These are phyloP conservation scores for Populus hybrid DNA, from an alignment of 441 rosid genomes.

Conservation along the genomic window DNA sequence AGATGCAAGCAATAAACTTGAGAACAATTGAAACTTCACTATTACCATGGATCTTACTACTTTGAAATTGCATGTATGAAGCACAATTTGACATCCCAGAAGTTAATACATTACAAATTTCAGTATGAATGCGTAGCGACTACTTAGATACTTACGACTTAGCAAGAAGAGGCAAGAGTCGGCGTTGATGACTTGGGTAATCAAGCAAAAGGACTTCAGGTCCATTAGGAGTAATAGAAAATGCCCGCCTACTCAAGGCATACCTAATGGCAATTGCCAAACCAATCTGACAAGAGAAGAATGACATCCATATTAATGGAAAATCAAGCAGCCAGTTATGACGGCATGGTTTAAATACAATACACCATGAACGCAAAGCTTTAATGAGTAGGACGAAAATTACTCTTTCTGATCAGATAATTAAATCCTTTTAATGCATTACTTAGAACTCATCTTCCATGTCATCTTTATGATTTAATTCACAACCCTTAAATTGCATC, in stretches of 20 bases:
- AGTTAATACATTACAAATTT: neutral
- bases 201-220: constrained; percentile 90
- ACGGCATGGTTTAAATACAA: neutral
- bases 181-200: constrained; percentile 89
- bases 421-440: neutral
- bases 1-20: neutral
- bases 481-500: neutral
- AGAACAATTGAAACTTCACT: neutral
- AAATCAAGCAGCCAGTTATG: neutral
- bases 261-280: constrained; percentile 82
- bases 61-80: neutral
- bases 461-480: neutral
- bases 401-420: neutral
- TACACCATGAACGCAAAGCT: neutral
- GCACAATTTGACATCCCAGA: neutral
- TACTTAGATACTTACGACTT: constrained; percentile 57
- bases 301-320: neutral
- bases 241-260: constrained; percentile 79
- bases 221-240: constrained; percentile 60
- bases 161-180: constrained; percentile 90
- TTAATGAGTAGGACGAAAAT: neutral
- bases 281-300: constrained; percentile 48
- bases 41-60: neutral
- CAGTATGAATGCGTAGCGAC: neutral
- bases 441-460: neutral